Percentiles rank a stretch among this genome's conserved stretches.
Conservation (phyloP, 345 rosid species). For the Triadica sebifera region DNA sequence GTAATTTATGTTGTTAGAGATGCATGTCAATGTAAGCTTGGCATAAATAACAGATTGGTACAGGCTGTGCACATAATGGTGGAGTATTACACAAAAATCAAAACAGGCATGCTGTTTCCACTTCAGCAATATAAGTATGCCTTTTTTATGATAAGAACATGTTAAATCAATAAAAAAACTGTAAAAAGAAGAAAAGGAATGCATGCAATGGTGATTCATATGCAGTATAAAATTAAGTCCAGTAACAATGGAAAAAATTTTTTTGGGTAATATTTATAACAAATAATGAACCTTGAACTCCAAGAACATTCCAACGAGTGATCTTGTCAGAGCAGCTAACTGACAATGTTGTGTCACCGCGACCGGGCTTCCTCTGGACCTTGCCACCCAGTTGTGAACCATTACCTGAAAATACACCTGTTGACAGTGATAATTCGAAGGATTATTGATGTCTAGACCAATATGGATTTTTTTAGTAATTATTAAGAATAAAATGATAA, state of each 20-base stretch:
- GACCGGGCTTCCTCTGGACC: conserved; percentile 95
- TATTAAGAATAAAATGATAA: background rate
- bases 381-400: conserved; percentile 35
- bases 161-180: background rate
- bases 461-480: background rate
- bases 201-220: background rate
- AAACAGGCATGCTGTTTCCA: background rate
- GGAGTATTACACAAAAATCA: background rate
- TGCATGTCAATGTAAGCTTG: conserved; percentile 1
- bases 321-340: conserved; percentile 94
- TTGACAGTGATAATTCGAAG: conserved; percentile 13
- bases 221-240: background rate
- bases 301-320: conserved; percentile 85
- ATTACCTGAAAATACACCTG: conserved; percentile 38
- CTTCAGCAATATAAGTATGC: background rate
- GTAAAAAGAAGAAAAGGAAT: background rate
- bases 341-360: conserved; percentile 84
- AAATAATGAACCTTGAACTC: conserved; percentile 72
- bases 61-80: background rate
- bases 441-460: conserved; percentile 4
- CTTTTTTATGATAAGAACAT: background rate
- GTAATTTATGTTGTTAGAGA: background rate
- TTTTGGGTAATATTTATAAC: background rate
- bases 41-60: background rate
- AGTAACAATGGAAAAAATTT: background rate